Percentiles rank a stretch among this genome's conserved stretches.
Conservation (phyloP, 768 basidiomycete genomes). For the Holtermannia corniformis region DNA sequence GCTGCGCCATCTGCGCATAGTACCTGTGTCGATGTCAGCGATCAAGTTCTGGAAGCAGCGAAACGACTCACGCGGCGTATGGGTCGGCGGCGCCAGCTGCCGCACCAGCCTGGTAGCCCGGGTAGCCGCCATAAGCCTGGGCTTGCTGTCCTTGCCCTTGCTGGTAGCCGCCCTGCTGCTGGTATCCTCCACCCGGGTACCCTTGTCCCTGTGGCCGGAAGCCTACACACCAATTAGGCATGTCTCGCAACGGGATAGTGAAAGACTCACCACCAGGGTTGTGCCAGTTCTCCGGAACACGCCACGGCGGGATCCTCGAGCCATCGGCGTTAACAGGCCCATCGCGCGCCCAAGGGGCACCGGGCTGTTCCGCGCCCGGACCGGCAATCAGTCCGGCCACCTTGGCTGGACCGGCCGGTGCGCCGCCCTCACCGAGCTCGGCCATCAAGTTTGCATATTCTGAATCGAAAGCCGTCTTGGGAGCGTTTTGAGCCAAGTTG, state of each 20-base stretch:
- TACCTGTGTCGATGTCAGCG: too few species aligned
- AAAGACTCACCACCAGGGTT: slow-evolving; percentile 15
- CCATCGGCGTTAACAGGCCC: slow-evolving; percentile 16
- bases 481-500: slow-evolving; percentile 53
- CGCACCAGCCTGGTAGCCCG: slow-evolving; percentile 7
- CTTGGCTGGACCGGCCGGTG: slow-evolving; percentile 11
- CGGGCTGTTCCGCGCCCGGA: slow-evolving; percentile 5
- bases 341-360: neutral
- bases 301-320: slow-evolving; percentile 40
- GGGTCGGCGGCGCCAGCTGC: slow-evolving; percentile 5
- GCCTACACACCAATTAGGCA: slow-evolving; percentile 6
- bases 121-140: neutral
- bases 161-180: slow-evolving; percentile 1
- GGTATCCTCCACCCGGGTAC: slow-evolving; percentile 4
- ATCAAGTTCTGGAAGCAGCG: too few species aligned
- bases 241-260: neutral
- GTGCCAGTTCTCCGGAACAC: slow-evolving; percentile 40
- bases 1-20: too few species aligned
- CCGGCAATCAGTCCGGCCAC: slow-evolving; percentile 19
- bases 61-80: too few species aligned
- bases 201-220: slow-evolving; percentile 5
- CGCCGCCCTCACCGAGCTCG: slow-evolving; percentile 77
- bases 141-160: neutral
- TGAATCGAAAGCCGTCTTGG: slow-evolving; percentile 72
- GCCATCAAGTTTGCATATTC: slow-evolving; percentile 97